Conservation (phyloP, 2,329 filamentous ascomycete genomes). For the Aureobasidium pullulans region DNA sequence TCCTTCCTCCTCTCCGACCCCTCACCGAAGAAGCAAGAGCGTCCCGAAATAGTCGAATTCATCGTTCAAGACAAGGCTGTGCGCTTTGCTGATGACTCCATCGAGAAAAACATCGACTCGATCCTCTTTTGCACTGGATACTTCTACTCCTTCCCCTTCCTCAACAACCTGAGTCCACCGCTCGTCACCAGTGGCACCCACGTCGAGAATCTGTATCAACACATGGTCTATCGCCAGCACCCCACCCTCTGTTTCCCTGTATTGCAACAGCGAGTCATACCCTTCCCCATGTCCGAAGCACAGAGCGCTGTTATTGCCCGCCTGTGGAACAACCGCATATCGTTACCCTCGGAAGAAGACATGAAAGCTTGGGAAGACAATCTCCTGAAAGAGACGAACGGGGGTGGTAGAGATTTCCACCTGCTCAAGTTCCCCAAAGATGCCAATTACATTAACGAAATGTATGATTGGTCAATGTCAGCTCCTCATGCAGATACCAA, state of each 20-base stretch:
- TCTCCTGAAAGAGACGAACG: slow-evolving; percentile 35
- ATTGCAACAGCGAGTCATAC: slow-evolving; percentile 77
- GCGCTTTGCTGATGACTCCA: slow-evolving; percentile 56
- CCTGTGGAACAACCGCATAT: slow-evolving; percentile 64
- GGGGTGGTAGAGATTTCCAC: slow-evolving; percentile 46
- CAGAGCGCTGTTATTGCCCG: slow-evolving; percentile 72
- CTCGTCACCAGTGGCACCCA: slow-evolving; percentile 62
- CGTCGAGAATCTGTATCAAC: slow-evolving; percentile 66
- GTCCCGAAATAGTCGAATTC: slow-evolving; percentile 48
- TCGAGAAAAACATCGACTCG: slow-evolving; percentile 63
- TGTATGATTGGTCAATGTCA: slow-evolving; percentile 54
- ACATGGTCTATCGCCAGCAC: slow-evolving; percentile 67
- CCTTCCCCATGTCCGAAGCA: slow-evolving; percentile 71
- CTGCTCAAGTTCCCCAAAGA: slow-evolving; percentile 54
- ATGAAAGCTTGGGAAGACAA: slow-evolving; percentile 63
- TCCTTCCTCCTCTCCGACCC: slow-evolving; percentile 35
- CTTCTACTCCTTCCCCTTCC: slow-evolving; percentile 75
- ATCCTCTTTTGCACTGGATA: slow-evolving; percentile 88
- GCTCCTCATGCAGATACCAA: slow-evolving; percentile 34
- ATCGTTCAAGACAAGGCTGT: slow-evolving; percentile 53
- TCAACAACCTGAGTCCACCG: slow-evolving; percentile 42
- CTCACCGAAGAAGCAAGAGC: slow-evolving; percentile 48
- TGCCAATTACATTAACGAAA: slow-evolving; percentile 60
- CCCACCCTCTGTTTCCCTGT: slow-evolving; percentile 73
- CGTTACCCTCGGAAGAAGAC: slow-evolving; percentile 52